Evolutionary conservation across 805 yeast species (phyloP), one percentile per base, ranked within the genome.

Genomic region (Kazachstania kunashirensis): DNA sequence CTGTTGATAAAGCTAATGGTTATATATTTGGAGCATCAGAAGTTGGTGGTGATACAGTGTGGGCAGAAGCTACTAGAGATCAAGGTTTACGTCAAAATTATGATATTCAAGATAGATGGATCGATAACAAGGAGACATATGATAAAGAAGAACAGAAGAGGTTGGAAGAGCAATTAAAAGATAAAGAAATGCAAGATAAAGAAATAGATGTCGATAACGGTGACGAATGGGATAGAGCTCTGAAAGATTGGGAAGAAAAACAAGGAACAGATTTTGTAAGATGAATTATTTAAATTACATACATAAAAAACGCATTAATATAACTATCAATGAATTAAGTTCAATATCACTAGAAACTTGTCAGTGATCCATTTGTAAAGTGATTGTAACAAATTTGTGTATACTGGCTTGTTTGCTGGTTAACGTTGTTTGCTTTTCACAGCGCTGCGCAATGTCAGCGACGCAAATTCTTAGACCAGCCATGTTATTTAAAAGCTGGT

Each of bases 1-100:
- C 75, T 2, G 75, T 92, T 8, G 99, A 92, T 53, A 88, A 83
- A 54, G 89, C 96, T 2, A 84, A 80, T 49, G 99, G 99, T 0
- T 92, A 92, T 55, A 71, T 83, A 47, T 85, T 84, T 64, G 99
- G 99, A 0, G 67, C 88, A 1, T 83, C 86, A 21, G 99, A 92
- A 48, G 69, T 89, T 6, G 95, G 96, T 2, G 98, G 97, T n/a
- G 99, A 92, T 53, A 75, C 89, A 0, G 77, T 92, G 2, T 92
- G 98, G 98, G 83, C 86, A n/a, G 95, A 89, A 48, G 95, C 96
- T 0, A 73, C 89, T 0, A 69, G 97, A 45, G 84, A 83, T 53
- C 79, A 88, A 27, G 77, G 83, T 9, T 59, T 67, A 31, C 57
- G 68, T 30, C 75, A 53, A 24, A 46, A 53, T 28, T 63, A 75